Base-by-base conservation (phyloP, 2,329 filamentous ascomycete species). In the Sarocladium brachiariae region DNA sequence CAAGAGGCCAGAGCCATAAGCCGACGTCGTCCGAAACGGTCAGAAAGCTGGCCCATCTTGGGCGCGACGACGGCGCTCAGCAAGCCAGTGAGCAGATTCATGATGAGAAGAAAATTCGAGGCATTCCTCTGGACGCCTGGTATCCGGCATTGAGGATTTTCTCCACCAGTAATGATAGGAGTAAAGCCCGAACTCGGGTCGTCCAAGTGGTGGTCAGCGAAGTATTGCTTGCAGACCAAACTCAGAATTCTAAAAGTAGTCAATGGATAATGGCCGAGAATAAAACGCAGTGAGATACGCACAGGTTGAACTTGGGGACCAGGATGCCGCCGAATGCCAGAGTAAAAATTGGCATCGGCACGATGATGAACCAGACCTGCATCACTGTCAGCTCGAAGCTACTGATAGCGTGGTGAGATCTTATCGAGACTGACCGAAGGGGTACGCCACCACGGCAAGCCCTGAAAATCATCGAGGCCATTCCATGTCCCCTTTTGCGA, bases 221-320 rank as follows among this genome's bases (percentile, higher is more conserved):
- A 86, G 66, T 96, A 95, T 54, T 87, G 78, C 55, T 83, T 80
- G 66, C 93, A 99, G 49, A 97, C 81, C 24, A 99, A 75, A 52
- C 84, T 78, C 54, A 95, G 76, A 55, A 95, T 89, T 23, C 80
- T 80, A 57, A 5, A 10, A 10, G 24, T 31, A n/a, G n/a, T n/a
- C n/a, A n/a, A n/a, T n/a, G n/a, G n/a, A n/a, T n/a, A n/a, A n/a
- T n/a, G n/a, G n/a, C n/a, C n/a, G n/a, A n/a, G n/a, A n/a, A n/a
- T n/a, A n/a, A n/a, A n/a, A n/a, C n/a, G n/a, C n/a, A n/a, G n/a
- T n/a, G n/a, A n/a, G n/a, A n/a, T n/a, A 59, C 77, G 65, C 67
- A 81, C 68, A 96, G 70, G 61, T 96, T 95, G 55, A 96, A 75
- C 65, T 87, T 93, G 9, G 92, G 91, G 8, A 96, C 88, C 7